These are phyloP conservation scores for Letharia lupina DNA, from an alignment of 495 filamentous ascomycete genomes.

Conservation along the genomic window DNA sequence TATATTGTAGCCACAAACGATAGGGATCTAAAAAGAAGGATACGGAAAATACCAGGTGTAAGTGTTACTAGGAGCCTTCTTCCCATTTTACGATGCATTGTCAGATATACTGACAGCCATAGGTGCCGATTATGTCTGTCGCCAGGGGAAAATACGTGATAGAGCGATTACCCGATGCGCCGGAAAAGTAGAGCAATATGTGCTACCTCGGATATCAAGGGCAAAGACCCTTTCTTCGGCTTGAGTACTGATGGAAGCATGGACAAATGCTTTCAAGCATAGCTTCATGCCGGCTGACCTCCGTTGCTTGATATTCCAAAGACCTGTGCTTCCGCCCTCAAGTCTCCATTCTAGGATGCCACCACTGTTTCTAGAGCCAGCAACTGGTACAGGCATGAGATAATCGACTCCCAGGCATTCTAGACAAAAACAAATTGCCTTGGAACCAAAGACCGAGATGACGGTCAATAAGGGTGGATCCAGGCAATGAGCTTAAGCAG, in stretches of 20 bases:
- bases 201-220: not conserved
- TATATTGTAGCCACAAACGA: conserved; percentile 26
- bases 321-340: not conserved
- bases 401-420: not conserved
- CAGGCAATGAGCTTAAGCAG: not conserved
- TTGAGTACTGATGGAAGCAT: not conserved
- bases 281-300: not conserved
- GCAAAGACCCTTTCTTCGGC: not conserved
- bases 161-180: conserved; percentile 79
- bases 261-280: not conserved
- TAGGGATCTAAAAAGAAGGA: conserved; percentile 59
- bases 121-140: conserved; percentile 55
- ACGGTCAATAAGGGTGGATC: not conserved
- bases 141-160: conserved; percentile 83
- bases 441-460: not conserved
- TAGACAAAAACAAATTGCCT: not conserved
- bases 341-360: not conserved
- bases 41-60: conserved; percentile 67
- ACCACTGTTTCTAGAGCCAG: not conserved
- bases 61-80: conserved; percentile 22
- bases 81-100: not conserved
- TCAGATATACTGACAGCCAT: conserved; percentile 28
- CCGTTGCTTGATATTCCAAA: not conserved
- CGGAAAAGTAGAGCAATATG: conserved; percentile 37
- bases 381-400: not conserved